A percentile compares a stretch with the other conserved stretches of the same genome.
Evolutionary conservation across 805 yeast genomes (phyloP).

Genomic region (Starmerella floricola): DNA sequence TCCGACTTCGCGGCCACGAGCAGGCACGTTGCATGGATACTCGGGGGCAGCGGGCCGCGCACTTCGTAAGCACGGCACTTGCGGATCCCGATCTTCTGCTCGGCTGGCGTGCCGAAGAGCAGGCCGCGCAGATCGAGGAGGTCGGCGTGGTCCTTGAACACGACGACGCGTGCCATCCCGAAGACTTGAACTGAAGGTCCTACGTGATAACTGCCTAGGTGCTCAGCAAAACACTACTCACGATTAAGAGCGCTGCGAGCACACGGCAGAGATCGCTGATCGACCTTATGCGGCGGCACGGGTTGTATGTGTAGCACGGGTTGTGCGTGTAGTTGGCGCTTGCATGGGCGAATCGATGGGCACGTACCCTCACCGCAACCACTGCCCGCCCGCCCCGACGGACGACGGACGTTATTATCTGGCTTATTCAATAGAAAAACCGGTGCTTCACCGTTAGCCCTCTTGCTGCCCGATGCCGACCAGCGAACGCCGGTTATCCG

Average conservation of each 20-base stretch:
- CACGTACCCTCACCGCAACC: too few species aligned
- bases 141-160: constrained; percentile 16
- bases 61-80: constrained; percentile 21
- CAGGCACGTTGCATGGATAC: constrained; percentile 23
- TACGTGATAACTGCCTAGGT: neutral
- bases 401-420: too few species aligned
- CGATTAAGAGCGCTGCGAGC: neutral
- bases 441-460: neutral
- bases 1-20: constrained; percentile 18
- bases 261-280: too few species aligned
- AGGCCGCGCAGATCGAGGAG: constrained; percentile 15
- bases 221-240: neutral
- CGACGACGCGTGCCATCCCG: constrained; percentile 16
- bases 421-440: neutral
- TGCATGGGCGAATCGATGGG: neutral
- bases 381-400: too few species aligned
- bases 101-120: constrained; percentile 17
- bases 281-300: too few species aligned
- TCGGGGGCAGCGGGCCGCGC: constrained; percentile 23
- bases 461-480: neutral
- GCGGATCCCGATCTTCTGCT: constrained; percentile 21
- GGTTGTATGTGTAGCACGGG: too few species aligned
- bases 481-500: neutral
- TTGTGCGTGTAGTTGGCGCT: too few species aligned
- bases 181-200: neutral